phyloP scores from a whole-genome alignment of 495 filamentous ascomycete genomes.

The Penicillium goetzii region DNA sequence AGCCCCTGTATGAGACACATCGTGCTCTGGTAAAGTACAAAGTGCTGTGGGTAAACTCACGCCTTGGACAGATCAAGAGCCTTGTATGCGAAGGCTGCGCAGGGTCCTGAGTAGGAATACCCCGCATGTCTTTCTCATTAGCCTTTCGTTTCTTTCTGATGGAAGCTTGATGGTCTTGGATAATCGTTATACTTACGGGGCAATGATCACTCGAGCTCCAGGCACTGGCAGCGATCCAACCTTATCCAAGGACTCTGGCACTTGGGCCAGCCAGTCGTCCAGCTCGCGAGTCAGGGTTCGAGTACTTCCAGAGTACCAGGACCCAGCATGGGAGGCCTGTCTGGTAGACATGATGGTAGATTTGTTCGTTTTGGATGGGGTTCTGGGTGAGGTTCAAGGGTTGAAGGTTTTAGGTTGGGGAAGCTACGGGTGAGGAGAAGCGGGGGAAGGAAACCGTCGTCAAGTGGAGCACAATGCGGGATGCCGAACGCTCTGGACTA shows the following conservation, averaged over 20 bases:
- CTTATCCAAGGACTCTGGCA: conserved; percentile 64
- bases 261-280: conserved; percentile 74
- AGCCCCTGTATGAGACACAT: conserved; percentile 13
- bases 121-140: conserved; percentile 77
- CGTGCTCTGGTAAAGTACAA: background rate
- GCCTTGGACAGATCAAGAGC: conserved; percentile 80
- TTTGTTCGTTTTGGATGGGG: background rate
- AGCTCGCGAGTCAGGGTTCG: conserved; percentile 68
- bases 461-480: conserved; percentile 26
- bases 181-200: conserved; percentile 71
- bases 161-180: background rate
- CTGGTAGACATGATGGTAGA: conserved; percentile 58
- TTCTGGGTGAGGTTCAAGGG: conserved; percentile 11
- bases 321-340: conserved; percentile 71
- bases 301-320: conserved; percentile 79
- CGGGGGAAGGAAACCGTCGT: conserved; percentile 29
- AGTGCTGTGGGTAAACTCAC: conserved; percentile 44
- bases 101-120: conserved; percentile 92
- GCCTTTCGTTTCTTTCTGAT: background rate
- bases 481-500: conserved; percentile 21
- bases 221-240: conserved; percentile 65
- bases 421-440: conserved; percentile 27
- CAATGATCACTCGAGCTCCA: conserved; percentile 88
- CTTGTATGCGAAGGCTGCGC: conserved; percentile 95
- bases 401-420: conserved; percentile 12